Percentiles rank a stretch among this genome's conserved stretches.
Conservation (phyloP, 2,329 filamentous ascomycete genomes). For the Fusarium decemcellulare region DNA sequence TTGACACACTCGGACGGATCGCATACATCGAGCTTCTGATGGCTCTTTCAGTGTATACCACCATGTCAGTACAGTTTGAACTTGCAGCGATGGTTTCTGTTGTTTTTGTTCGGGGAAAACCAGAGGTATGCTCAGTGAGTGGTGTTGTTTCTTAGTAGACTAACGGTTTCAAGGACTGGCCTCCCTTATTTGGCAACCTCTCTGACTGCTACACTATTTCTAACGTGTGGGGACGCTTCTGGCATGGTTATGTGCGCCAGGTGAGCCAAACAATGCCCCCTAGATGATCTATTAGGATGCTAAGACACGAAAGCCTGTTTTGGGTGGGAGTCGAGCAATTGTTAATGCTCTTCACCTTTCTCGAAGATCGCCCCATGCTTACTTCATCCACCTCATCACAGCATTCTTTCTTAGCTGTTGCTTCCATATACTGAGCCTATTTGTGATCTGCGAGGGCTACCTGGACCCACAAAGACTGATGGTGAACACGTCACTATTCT, state of each 20-base stretch:
- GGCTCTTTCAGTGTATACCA: slow-evolving; percentile 16
- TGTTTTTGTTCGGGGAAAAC: not conserved
- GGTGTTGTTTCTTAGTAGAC: too few species aligned
- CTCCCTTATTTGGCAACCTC: slow-evolving; percentile 24
- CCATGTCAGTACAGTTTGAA: slow-evolving; percentile 30
- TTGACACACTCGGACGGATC: not conserved
- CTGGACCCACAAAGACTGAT: not conserved
- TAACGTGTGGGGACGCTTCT: slow-evolving; percentile 35
- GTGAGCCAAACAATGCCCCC: not conserved
- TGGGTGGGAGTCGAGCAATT: slow-evolving; percentile 15
- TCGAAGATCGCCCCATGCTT: slow-evolving; percentile 5
- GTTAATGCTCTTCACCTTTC: not conserved
- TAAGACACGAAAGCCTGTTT: slow-evolving; percentile 6
- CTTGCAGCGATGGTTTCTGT: slow-evolving; percentile 15
- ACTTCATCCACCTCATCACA: slow-evolving; percentile 19
- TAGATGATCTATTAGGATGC: not conserved
- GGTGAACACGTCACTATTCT: slow-evolving; percentile 12
- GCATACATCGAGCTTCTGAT: slow-evolving; percentile 7
- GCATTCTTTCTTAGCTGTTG: slow-evolving; percentile 28
- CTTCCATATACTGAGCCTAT: slow-evolving; percentile 28
- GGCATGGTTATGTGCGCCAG: slow-evolving; percentile 33
- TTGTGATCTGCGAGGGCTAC: slow-evolving; percentile 16
- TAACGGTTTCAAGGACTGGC: slow-evolving; percentile 25
- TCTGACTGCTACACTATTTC: slow-evolving; percentile 18
- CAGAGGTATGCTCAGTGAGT: slow-evolving; percentile 5